A percentile compares a stretch with the other conserved stretches of the same genome.
phyloP scores from a whole-genome alignment of 2,329 filamentous ascomycete species.

The Tolypocladium capitatum region DNA sequence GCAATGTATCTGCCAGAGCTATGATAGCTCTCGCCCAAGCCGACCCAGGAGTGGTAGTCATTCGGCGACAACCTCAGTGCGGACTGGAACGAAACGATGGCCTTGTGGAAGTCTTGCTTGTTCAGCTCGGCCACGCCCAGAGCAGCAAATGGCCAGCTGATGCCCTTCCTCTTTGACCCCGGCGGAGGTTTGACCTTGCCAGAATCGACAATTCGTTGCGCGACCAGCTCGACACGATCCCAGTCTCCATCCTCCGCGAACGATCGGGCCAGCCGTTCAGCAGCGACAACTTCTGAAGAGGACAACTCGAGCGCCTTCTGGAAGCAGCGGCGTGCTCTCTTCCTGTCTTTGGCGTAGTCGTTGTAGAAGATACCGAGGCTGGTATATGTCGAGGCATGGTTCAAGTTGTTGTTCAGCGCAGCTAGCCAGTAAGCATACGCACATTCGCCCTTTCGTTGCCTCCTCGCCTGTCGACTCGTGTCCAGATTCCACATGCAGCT shows the following conservation, averaged over 20 bases:
- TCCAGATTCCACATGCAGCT: constrained; percentile 80
- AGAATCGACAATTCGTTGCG: constrained; percentile 85
- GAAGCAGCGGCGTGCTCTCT: constrained; percentile 80
- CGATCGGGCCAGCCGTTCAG: constrained; percentile 69
- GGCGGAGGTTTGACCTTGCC: constrained; percentile 82
- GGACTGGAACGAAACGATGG: constrained; percentile 83
- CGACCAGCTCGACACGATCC: constrained; percentile 90
- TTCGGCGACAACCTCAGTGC: constrained; percentile 71
- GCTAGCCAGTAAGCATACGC: constrained; percentile 75
- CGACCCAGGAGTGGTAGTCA: constrained; percentile 94
- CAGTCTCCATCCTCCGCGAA: constrained; percentile 90
- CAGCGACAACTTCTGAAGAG: constrained; percentile 70
- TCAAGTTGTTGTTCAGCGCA: constrained; percentile 75
- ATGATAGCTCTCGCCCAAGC: constrained; percentile 93
- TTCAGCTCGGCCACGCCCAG: constrained; percentile 90
- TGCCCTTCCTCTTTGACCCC: constrained; percentile 81
- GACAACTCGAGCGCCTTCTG: constrained; percentile 94
- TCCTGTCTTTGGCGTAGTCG: constrained; percentile 80
- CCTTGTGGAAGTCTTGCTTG: constrained; percentile 78
- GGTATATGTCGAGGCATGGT: constrained; percentile 82
- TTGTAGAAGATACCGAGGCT: constrained; percentile 82
- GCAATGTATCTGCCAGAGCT: constrained; percentile 87
- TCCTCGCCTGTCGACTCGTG: constrained; percentile 58
- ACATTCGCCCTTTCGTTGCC: constrained; percentile 53
- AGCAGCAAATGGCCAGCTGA: constrained; percentile 93